Conservation (phyloP, 495 filamentous ascomycete genomes). For the Tuber brumale region DNA sequence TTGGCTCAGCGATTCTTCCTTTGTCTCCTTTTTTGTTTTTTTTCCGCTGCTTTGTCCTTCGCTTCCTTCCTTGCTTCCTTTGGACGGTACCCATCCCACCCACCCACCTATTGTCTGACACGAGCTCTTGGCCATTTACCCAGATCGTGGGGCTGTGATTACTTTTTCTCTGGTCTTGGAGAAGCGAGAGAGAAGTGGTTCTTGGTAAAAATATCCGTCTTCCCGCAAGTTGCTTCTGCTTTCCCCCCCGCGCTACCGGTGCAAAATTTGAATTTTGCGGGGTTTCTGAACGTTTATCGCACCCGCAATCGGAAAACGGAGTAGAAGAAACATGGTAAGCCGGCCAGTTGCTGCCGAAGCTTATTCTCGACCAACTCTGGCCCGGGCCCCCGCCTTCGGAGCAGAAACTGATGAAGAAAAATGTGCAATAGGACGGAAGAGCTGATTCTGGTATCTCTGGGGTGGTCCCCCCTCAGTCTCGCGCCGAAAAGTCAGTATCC, state of each 20-base stretch:
- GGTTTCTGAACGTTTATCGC: neutral
- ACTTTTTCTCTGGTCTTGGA: neutral
- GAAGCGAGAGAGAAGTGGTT: conserved; percentile 7
- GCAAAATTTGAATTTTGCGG: neutral
- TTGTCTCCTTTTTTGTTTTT: neutral
- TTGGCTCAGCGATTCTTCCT: neutral
- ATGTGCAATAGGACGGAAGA: conserved; percentile 1
- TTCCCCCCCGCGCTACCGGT: neutral
- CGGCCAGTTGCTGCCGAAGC: neutral
- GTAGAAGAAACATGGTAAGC: conserved; percentile 21
- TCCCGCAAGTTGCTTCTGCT: neutral
- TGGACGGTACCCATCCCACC: neutral
- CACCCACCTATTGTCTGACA: neutral
- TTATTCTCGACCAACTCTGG: neutral
- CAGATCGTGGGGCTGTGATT: conserved; percentile 19
- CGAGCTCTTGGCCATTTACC: conserved; percentile 15
- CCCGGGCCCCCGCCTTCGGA: neutral
- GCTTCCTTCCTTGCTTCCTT: no score
- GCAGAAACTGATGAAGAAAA: conserved; percentile 6
- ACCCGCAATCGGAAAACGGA: conserved; percentile 9
- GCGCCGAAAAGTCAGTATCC: conserved; percentile 7
- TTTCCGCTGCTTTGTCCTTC: neutral
- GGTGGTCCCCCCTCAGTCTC: conserved; percentile 14
- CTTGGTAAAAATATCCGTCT: neutral
- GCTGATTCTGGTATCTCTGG: conserved; percentile 34